Evolutionary conservation across 2,329 filamentous ascomycete species (phyloP).

Genomic region (Diaporthe sp.): DNA sequence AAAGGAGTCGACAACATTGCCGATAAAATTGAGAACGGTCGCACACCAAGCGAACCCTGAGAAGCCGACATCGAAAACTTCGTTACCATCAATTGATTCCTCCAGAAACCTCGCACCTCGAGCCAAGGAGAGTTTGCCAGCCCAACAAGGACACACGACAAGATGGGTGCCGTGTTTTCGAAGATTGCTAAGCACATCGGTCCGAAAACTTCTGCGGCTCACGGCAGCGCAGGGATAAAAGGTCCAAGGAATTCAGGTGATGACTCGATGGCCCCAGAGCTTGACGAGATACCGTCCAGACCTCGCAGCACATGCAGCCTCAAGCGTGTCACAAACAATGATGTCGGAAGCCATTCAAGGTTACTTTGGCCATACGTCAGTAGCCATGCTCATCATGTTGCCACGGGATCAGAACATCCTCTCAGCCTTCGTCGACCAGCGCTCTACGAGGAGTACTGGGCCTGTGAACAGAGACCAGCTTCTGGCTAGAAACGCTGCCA

Average conservation of each 20-base stretch:
- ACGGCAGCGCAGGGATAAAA: not conserved
- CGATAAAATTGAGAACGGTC: no score
- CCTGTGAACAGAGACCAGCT: not conserved
- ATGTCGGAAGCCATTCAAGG: no score
- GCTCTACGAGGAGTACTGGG: constrained; percentile 27
- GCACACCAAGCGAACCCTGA: not conserved
- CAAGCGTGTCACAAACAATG: not conserved
- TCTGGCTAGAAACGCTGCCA: no score
- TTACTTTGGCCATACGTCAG: constrained; percentile 10
- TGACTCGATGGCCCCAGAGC: not conserved
- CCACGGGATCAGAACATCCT: not conserved
- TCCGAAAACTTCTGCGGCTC: not conserved
- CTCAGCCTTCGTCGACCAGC: not conserved
- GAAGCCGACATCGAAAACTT: not conserved
- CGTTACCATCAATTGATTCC: no score
- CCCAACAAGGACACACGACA: not conserved
- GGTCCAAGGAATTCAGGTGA: not conserved
- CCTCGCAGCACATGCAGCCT: not conserved
- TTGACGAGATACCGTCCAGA: not conserved
- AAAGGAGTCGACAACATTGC: not conserved
- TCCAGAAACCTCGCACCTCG: no score
- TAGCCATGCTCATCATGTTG: not conserved
- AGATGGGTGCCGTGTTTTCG: not conserved
- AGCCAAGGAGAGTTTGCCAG: no score
- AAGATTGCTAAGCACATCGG: not conserved